Conservation (phyloP, 306 rosid genomes). For the Glycine soja region DNA sequence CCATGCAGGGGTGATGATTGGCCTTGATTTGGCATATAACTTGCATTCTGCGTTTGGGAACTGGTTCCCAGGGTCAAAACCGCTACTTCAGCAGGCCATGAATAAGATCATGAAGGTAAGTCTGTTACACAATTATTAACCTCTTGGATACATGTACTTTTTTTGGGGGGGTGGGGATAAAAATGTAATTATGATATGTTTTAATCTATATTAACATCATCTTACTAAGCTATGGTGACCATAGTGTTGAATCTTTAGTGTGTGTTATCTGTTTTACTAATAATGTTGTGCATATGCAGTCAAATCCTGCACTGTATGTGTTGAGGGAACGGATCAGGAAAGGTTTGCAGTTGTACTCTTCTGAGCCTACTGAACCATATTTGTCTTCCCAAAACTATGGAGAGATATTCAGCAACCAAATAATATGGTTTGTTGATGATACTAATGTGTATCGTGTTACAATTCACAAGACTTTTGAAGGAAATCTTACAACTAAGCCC, state of each 20-base stretch:
- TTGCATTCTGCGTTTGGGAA: constrained; percentile 98
- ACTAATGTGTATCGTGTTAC: constrained; percentile 98
- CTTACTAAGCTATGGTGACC: background rate
- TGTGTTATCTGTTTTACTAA: constrained; percentile 31
- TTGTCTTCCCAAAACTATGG: constrained; percentile 98
- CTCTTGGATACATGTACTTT: background rate
- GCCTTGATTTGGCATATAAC: constrained; percentile 94
- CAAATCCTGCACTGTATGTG: constrained; percentile 98
- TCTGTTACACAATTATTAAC: constrained; percentile 23
- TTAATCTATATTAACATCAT: background rate
- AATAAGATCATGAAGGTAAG: constrained; percentile 98
- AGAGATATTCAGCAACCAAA: constrained; percentile 99
- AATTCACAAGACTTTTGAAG: constrained; percentile 97
- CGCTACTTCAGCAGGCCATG: constrained; percentile 96
- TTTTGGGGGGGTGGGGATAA: background rate
- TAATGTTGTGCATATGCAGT: constrained; percentile 63
- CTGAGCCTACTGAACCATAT: constrained; percentile 99
- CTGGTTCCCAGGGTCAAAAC: constrained; percentile 99
- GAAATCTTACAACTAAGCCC: constrained; percentile 98
- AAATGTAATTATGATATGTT: background rate
- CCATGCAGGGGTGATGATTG: constrained; percentile 95
- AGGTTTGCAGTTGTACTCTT: constrained; percentile 97
- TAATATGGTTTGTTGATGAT: constrained; percentile 99
- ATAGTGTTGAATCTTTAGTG: background rate
- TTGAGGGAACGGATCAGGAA: constrained; percentile 98